Evolutionary conservation across 148 eudicot species (phyloP).

Genomic region (Diospyros lotus): DNA sequence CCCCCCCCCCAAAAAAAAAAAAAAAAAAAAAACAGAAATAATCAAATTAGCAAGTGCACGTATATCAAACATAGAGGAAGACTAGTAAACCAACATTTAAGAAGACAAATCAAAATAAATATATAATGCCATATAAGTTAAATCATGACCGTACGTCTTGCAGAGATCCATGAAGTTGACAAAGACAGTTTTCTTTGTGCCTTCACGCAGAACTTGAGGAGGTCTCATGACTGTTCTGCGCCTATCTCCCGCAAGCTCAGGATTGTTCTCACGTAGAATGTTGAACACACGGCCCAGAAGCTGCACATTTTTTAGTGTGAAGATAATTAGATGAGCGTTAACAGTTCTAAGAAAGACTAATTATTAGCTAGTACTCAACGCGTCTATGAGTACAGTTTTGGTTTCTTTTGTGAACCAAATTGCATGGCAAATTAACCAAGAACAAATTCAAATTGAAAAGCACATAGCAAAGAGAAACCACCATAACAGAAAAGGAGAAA

Average conservation of each 20-base stretch:
- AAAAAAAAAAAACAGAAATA: neutral
- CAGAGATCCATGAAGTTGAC: conserved; percentile 95
- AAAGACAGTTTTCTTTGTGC: conserved; percentile 95
- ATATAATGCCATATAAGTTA: neutral
- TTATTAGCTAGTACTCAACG: too few species aligned
- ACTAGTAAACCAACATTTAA: neutral
- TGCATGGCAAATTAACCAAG: neutral
- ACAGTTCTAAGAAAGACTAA: too few species aligned
- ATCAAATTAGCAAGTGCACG: neutral
- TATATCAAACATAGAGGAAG: neutral
- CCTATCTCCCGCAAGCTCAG: conserved; percentile 95
- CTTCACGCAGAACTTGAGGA: conserved; percentile 97
- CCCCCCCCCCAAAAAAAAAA: neutral
- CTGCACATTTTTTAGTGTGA: conserved; percentile 28
- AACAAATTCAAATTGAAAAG: neutral
- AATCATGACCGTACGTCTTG: conserved; percentile 52
- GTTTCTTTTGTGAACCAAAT: neutral
- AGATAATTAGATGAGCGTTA: neutral
- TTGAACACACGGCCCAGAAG: conserved; percentile 86
- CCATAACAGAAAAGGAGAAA: neutral
- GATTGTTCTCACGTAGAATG: conserved; percentile 92
- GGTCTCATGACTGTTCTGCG: conserved; percentile 98
- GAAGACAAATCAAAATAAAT: neutral
- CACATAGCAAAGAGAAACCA: neutral
- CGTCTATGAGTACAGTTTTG: too few species aligned